Percentiles rank a stretch among this genome's conserved stretches.
Evolutionary conservation across 345 rosid genomes (phyloP).

Genomic region (Pelargonium nanum): DNA sequence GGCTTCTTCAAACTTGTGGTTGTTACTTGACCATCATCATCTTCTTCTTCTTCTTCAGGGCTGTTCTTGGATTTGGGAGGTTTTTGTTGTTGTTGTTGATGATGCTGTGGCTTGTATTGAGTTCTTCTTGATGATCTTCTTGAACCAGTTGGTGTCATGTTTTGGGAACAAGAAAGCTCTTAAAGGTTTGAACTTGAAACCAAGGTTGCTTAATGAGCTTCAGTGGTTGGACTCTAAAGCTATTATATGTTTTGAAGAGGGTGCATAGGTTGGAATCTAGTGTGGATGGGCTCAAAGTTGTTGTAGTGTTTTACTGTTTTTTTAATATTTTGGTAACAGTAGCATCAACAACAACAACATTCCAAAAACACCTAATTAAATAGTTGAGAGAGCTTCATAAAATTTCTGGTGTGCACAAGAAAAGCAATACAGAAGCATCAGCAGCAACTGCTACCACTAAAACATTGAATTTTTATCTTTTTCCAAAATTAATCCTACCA

Average conservation of each 20-base stretch:
- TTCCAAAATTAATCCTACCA: background rate
- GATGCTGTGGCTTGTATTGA: background rate
- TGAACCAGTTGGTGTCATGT: background rate
- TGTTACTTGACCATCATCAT: background rate
- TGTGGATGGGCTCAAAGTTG: background rate
- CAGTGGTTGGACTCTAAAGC: no score
- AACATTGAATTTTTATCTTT: background rate
- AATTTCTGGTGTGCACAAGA: no score
- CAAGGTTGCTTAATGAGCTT: no score
- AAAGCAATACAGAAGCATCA: background rate
- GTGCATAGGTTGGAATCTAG: background rate
- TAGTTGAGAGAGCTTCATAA: no score
- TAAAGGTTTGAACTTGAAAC: no score
- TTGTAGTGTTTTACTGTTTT: background rate
- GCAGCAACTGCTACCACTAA: background rate
- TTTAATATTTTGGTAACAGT: no score
- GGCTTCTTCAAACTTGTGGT: no score
- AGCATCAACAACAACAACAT: background rate
- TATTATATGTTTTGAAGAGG: no score
- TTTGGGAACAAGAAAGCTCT: background rate
- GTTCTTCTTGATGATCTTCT: background rate
- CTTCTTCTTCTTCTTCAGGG: background rate
- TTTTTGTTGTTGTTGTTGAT: background rate
- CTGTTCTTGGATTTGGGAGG: background rate
- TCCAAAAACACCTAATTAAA: background rate